Conservation (phyloP, 345 rosid species). For the Theobroma cacao region DNA sequence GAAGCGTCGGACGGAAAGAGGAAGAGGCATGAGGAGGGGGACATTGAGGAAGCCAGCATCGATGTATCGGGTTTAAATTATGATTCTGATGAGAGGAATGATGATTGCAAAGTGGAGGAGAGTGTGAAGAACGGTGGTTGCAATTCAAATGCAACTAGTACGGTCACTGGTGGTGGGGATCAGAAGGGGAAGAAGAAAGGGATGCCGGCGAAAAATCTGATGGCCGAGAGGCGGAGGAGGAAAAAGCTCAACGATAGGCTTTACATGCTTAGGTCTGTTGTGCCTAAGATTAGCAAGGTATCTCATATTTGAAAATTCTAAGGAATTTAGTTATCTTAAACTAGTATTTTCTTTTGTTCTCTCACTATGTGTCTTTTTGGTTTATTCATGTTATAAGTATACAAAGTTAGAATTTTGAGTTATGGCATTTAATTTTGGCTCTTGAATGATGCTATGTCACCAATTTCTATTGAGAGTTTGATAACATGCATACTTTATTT, state of each 20-base stretch:
- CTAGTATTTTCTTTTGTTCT: background rate
- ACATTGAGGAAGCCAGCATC: constrained; percentile 49
- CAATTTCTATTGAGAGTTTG: background rate
- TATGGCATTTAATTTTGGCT: background rate
- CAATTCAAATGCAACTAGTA: constrained; percentile 44
- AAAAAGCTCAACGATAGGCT: constrained; percentile 99
- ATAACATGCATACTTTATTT: background rate
- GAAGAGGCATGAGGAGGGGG: constrained; percentile 39
- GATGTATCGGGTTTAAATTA: constrained; percentile 72
- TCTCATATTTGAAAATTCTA: background rate
- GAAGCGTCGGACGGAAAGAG: constrained; percentile 19
- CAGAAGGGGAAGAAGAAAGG: constrained; percentile 83
- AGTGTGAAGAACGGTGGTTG: constrained; percentile 47
- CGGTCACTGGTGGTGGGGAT: constrained; percentile 38
- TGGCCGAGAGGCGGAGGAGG: constrained; percentile 96
- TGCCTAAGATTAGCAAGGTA: constrained; percentile 99
- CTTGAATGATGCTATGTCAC: background rate
- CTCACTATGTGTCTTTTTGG: background rate
- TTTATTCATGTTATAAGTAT: background rate
- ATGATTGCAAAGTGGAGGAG: constrained; percentile 40
- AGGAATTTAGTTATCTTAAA: background rate
- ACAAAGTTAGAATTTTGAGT: background rate
- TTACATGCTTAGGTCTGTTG: constrained; percentile 96
- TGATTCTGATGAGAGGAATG: constrained; percentile 70
- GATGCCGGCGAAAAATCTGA: constrained; percentile 89